These are phyloP conservation scores for Coprinopsis strossmayeri DNA, from an alignment of 768 basidiomycete species.

Conservation along the genomic window DNA sequence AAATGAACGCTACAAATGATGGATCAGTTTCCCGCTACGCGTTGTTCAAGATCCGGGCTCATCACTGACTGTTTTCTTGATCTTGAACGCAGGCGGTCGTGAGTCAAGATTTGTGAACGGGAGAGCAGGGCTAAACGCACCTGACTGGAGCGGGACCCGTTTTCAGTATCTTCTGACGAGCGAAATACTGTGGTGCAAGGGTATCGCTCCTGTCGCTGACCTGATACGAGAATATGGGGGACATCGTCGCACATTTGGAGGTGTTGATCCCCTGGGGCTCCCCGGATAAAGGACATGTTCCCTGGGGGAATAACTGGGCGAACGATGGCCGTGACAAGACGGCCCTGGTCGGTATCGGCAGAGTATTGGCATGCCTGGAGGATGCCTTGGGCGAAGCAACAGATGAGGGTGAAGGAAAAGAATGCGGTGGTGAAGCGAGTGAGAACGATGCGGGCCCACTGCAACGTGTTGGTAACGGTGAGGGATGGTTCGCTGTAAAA, in stretches of 20 bases:
- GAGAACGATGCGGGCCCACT: conserved; percentile 34
- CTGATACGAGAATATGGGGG: conserved; percentile 25
- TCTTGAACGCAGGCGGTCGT: too few species aligned
- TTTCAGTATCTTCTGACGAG: conserved; percentile 13
- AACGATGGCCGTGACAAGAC: conserved; percentile 31
- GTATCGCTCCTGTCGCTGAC: background rate
- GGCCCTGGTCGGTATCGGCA: conserved; percentile 34
- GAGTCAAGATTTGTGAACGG: background rate
- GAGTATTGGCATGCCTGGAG: conserved; percentile 43
- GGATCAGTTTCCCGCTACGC: too few species aligned
- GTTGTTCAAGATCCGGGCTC: too few species aligned
- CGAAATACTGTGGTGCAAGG: conserved; percentile 32
- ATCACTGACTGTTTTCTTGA: too few species aligned
- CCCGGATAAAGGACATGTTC: conserved; percentile 32
- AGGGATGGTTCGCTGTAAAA: background rate
- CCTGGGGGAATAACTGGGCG: conserved; percentile 25
- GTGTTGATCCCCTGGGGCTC: conserved; percentile 20
- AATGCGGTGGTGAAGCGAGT: conserved; percentile 37
- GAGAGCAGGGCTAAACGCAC: background rate
- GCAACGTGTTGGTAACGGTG: background rate
- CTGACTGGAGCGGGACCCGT: background rate
- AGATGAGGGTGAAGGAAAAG: conserved; percentile 43
- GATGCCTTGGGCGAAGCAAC: conserved; percentile 47
- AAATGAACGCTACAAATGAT: background rate
- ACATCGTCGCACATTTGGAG: conserved; percentile 41